Conservation (phyloP, 2,329 filamentous ascomycete genomes). For the Talaromyces marneffei region DNA sequence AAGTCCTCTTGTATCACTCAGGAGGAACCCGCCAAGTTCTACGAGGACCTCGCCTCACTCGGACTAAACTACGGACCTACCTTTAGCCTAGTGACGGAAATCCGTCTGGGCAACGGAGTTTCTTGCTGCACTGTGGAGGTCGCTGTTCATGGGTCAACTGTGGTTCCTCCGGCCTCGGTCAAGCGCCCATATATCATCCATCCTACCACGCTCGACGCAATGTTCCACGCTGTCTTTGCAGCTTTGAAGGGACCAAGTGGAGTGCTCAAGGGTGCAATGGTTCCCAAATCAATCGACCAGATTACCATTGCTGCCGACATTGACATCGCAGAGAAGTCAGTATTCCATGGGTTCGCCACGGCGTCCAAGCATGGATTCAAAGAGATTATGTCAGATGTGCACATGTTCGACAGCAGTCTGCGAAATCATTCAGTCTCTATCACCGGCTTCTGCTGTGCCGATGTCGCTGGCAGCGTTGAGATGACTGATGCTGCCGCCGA, state of each 20-base stretch:
- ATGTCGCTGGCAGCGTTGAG: not conserved
- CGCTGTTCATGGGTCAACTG: not conserved
- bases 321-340: not conserved
- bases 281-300: not conserved
- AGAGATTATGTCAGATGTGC: conserved; percentile 1
- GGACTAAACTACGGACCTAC: conserved; percentile 8
- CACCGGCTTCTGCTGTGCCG: not conserved
- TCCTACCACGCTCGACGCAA: not conserved
- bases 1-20: not conserved
- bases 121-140: not conserved
- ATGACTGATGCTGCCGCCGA: not conserved
- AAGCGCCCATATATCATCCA: conserved; percentile 4
- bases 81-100: not conserved
- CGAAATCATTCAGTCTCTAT: not conserved
- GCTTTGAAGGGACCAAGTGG: not conserved
- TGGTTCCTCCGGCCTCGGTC: not conserved
- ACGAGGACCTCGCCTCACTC: not conserved
- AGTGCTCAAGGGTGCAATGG: conserved; percentile 4
- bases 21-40: not conserved
- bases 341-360: not conserved
- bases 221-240: conserved; percentile 1
- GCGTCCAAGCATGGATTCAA: not conserved
- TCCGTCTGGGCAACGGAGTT: not conserved
- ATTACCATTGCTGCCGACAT: not conserved
- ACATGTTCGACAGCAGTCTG: not conserved